These are phyloP conservation scores for Fusarium ramigenum DNA, from an alignment of 2,329 filamentous ascomycete genomes.

Conservation along the genomic window DNA sequence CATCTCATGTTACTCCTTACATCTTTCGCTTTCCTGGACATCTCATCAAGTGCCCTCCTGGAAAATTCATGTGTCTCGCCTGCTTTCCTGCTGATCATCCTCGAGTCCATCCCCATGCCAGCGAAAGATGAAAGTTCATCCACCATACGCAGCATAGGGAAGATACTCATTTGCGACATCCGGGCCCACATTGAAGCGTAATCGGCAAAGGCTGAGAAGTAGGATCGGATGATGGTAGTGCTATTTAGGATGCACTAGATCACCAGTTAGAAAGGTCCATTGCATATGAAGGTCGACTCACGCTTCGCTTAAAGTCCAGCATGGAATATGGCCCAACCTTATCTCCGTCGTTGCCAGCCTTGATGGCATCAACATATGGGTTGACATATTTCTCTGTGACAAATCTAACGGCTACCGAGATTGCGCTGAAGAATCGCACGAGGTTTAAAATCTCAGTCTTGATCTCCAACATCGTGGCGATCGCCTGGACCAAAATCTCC, in stretches of 20 bases:
- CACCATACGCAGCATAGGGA: neutral
- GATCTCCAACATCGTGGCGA: neutral
- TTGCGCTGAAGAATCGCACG: neutral
- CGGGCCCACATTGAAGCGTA: neutral
- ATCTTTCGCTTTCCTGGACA: neutral
- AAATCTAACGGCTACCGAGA: neutral
- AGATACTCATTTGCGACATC: neutral
- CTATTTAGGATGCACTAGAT: neutral
- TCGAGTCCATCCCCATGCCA: neutral
- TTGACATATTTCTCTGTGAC: neutral
- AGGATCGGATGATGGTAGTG: neutral
- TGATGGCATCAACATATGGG: neutral
- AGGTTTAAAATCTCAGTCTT: neutral
- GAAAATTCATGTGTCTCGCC: neutral
- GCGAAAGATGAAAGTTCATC: neutral
- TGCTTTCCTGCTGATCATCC: neutral
- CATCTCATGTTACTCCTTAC: neutral
- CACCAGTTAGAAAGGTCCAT: neutral
- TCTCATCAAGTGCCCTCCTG: neutral
- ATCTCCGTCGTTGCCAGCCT: neutral
- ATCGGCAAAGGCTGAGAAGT: neutral
- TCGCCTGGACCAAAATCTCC: neutral
- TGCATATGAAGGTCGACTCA: accelerated
- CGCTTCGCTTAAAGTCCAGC: neutral
- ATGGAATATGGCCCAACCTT: neutral